Conservation (phyloP, 2,329 filamentous ascomycete species). For the Apiospora phragmitis region DNA sequence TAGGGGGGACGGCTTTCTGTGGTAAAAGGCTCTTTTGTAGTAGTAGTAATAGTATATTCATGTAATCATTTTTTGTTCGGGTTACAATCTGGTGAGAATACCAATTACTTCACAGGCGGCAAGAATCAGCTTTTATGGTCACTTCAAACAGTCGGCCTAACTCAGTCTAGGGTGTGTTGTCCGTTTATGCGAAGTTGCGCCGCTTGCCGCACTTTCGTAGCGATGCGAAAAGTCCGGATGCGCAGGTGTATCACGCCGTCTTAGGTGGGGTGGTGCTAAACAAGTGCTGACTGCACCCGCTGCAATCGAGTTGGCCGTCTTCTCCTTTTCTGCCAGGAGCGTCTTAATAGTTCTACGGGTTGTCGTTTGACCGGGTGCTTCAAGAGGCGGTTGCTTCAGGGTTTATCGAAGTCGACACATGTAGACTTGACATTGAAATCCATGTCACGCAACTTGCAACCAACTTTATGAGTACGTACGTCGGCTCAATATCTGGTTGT, state of each 20-base stretch:
- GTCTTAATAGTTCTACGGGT: slow-evolving; percentile 66
- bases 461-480: no score
- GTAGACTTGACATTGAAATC: no score
- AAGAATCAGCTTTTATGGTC: not conserved
- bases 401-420: slow-evolving; percentile 58
- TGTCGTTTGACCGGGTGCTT: slow-evolving; percentile 71
- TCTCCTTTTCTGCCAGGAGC: no score
- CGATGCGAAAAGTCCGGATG: not conserved
- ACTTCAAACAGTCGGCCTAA: not conserved
- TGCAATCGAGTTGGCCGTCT: no score
- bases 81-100: not conserved
- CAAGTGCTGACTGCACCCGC: not conserved
- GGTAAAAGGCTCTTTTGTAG: not conserved
- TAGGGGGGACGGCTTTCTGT: not conserved
- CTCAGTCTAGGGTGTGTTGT: not conserved
- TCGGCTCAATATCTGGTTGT: no score
- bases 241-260: not conserved
- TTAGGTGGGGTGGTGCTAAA: not conserved
- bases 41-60: not conserved
- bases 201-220: not conserved
- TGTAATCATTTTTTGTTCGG: not conserved
- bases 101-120: not conserved
- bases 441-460: no score
- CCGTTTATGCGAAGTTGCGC: not conserved
- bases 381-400: slow-evolving; percentile 71